Percentiles rank a stretch among this genome's conserved stretches.
These are phyloP conservation scores for Cladophialophora exuberans DNA, from an alignment of 2,329 filamentous ascomycete genomes.

Conservation along the genomic window DNA sequence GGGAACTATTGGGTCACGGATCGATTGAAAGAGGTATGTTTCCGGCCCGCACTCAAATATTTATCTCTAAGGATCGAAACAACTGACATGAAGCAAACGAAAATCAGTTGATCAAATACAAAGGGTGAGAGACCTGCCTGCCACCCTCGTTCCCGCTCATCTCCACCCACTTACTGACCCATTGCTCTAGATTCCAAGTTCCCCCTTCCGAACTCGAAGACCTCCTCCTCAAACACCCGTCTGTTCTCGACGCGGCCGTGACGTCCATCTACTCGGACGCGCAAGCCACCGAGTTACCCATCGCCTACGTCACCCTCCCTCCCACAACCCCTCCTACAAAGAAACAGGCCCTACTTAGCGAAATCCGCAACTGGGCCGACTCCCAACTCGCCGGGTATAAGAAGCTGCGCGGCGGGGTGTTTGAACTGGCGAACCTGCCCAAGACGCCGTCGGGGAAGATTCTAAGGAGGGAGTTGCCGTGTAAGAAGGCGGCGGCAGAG, in stretches of 20 bases:
- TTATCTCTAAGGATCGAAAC: too few species aligned
- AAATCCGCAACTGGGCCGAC: conserved; percentile 22
- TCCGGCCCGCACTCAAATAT: too few species aligned
- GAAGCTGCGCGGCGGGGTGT: conserved; percentile 23
- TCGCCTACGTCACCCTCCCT: conserved; percentile 64
- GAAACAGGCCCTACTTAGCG: conserved; percentile 10
- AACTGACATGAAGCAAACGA: conserved; percentile 1
- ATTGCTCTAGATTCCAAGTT: conserved; percentile 44
- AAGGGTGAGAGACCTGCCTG: conserved; percentile 37
- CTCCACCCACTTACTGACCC: not conserved
- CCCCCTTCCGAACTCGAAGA: conserved; percentile 54
- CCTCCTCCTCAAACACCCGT: conserved; percentile 48
- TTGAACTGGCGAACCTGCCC: conserved; percentile 25
- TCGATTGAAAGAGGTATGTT: conserved; percentile 63
- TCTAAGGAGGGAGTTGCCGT: conserved; percentile 27
- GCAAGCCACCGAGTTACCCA: conserved; percentile 43
- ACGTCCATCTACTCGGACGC: conserved; percentile 43
- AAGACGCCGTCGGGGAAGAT: conserved; percentile 33
- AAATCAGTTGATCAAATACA: conserved; percentile 49
- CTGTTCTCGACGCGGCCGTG: conserved; percentile 52
- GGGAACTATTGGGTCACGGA: conserved; percentile 90
- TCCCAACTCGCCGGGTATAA: conserved; percentile 23
- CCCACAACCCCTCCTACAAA: conserved; percentile 55
- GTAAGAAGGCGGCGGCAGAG: conserved; percentile 10
- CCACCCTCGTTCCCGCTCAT: not conserved